These are phyloP conservation scores for Podila verticillata DNA, from an alignment of 192 early-diverging fungal genomes.

Conservation along the genomic window DNA sequence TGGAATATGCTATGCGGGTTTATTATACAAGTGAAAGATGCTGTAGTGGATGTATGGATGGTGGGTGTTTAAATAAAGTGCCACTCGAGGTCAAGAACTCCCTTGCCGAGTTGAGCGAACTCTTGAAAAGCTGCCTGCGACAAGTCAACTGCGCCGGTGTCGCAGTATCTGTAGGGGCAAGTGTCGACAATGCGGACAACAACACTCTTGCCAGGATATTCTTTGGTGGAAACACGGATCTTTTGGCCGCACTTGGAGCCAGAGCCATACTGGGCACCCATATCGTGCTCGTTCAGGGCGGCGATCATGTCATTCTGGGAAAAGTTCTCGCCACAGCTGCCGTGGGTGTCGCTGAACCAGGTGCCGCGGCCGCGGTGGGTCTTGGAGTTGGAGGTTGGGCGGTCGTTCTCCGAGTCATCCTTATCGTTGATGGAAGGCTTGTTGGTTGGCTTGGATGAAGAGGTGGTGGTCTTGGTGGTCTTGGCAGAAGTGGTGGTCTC, in stretches of 20 bases:
- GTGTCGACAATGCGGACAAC: constrained; percentile 25
- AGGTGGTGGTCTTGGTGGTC: background rate
- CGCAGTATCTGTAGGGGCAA: constrained; percentile 16
- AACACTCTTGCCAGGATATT: constrained; percentile 3
- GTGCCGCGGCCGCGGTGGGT: constrained; percentile 17
- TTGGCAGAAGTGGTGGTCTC: background rate
- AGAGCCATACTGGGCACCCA: constrained; percentile 4
- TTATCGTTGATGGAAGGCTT: background rate
- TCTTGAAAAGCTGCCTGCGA: constrained; percentile 11
- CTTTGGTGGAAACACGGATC: constrained; percentile 13
- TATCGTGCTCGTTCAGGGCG: constrained; percentile 11
- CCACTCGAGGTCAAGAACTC: constrained; percentile 22
- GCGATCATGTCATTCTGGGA: constrained; percentile 17
- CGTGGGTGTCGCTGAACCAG: constrained; percentile 22
- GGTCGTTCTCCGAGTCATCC: background rate
- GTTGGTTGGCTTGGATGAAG: no score
- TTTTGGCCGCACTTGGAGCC: constrained; percentile 20
- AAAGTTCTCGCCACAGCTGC: constrained; percentile 6
- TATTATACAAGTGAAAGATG: background rate
- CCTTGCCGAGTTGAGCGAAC: constrained; percentile 2
- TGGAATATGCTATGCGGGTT: background rate
- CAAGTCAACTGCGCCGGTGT: constrained; percentile 7
- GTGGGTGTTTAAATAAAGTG: background rate
- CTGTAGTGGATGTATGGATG: background rate
- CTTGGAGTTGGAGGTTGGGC: background rate